Percentiles rank a stretch among this genome's conserved stretches.
phyloP scores from a whole-genome alignment of 2,329 filamentous ascomycete genomes.

The Botrytis tulipae region DNA sequence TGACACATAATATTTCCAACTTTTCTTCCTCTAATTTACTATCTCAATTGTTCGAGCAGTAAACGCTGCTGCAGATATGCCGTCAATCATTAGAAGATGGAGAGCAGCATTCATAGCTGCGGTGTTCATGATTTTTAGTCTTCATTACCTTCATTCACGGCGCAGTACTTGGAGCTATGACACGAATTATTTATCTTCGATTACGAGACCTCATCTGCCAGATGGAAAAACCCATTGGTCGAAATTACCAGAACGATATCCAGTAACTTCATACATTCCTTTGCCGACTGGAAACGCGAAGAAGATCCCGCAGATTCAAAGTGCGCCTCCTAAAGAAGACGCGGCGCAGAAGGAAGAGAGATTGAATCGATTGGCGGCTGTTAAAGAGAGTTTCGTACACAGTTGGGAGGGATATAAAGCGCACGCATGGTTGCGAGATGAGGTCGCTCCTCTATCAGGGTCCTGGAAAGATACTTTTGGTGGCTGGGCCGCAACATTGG shows the following conservation, averaged over 20 bases:
- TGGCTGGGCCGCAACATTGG: conserved; percentile 84
- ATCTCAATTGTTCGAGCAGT: not conserved
- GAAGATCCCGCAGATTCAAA: conserved; percentile 35
- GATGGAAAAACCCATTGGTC: conserved; percentile 53
- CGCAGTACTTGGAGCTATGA: conserved; percentile 27
- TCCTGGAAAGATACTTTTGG: conserved; percentile 77
- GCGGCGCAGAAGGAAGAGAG: conserved; percentile 29
- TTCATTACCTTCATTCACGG: conserved; percentile 33
- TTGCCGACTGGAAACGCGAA: conserved; percentile 33
- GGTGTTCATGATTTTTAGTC: conserved; percentile 26
- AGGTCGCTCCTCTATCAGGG: conserved; percentile 71
- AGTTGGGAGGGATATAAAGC: conserved; percentile 80
- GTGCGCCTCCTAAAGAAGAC: conserved; percentile 28
- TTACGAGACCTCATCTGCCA: conserved; percentile 43
- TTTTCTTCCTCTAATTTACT: not conserved
- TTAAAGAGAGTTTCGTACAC: conserved; percentile 37
- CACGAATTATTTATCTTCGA: conserved; percentile 24
- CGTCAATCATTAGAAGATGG: conserved; percentile 33
- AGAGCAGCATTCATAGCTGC: conserved; percentile 30
- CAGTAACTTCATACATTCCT: conserved; percentile 33
- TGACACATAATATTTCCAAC: not conserved
- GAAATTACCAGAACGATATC: conserved; percentile 35
- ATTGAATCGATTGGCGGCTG: conserved; percentile 29
- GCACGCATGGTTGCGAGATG: conserved; percentile 82
- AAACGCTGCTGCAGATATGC: conserved; percentile 17